Evolutionary conservation across 2,329 filamentous ascomycete genomes (phyloP), one percentile per base, ranked within the genome.

Genomic region (Penicillium sp.): DNA sequence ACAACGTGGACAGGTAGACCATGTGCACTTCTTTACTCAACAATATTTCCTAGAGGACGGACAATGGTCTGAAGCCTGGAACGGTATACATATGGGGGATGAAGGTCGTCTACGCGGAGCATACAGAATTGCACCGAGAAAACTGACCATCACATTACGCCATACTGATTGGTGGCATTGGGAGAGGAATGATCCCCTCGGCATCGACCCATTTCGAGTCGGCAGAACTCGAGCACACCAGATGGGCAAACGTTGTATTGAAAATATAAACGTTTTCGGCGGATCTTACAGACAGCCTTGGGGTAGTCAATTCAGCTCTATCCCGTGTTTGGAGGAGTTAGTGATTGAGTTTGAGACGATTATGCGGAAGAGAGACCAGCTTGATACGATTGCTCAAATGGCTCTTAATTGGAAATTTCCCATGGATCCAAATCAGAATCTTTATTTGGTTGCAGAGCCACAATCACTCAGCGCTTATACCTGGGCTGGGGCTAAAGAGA

Each of bases 121-220:
- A 18, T 52, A 33, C n/a, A 50, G 36, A 16, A 48, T 65, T 44
- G 37, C 51, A 9, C 59, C 65, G 3, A 50, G 46, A 28, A 56
- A 55, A 14, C 49, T 70, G 2, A 61, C 58, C 6, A 56, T 71
- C 37, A 69, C 67, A 1, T 43, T 70, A 9, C 59, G 68, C 6
- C 63, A 70, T 33, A 59, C 61, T 13, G 67, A 71, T 49, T 71
- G 67, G 68, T 69, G 67, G 67, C 62, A 50, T 16, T 68, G 64
- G 56, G 63, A 67, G 52, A 53, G 60, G 24, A 58, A 59, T 40
- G 59, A 64, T n/a, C 59, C 61, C 2, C 43, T 71, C 14, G 65
- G 58, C 2, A 61, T 70, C 16, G 63, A 68, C 54, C 67, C 68
- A 51, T 64, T 28, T 54, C 62, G 44, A 54, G 43, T 13, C n/a